These are phyloP conservation scores for Rostrohypoxylon terebratum DNA, from an alignment of 495 filamentous ascomycete genomes.

Conservation along the genomic window DNA sequence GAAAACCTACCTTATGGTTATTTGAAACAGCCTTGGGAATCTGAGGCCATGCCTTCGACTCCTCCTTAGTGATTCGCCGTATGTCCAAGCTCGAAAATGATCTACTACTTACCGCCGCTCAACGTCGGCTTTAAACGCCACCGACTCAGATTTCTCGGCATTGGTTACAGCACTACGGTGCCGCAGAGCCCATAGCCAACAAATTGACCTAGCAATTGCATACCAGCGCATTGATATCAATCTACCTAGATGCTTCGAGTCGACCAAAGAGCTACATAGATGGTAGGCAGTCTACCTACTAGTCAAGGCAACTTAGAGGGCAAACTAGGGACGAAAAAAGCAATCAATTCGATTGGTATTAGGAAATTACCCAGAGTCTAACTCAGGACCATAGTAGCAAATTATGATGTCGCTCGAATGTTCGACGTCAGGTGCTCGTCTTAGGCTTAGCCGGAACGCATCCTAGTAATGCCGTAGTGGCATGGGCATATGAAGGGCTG, in stretches of 20 bases:
- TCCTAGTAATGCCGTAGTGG: conserved; percentile 26
- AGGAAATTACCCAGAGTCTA: conserved; percentile 6
- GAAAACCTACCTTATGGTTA: too few relatives aligned
- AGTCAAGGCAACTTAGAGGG: not conserved
- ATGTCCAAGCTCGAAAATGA: not conserved
- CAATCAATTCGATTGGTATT: conserved; percentile 23
- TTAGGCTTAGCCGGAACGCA: not conserved
- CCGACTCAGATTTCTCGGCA: not conserved
- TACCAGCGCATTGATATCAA: not conserved
- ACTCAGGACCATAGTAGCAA: not conserved
- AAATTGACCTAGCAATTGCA: not conserved
- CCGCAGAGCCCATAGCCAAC: conserved; percentile 13
- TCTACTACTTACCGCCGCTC: not conserved
- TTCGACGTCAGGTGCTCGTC: conserved; percentile 18
- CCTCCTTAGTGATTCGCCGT: not conserved
- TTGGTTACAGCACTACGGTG: conserved; percentile 3
- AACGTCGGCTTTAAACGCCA: not conserved
- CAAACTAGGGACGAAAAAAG: too few relatives aligned
- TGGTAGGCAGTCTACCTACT: not conserved
- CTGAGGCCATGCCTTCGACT: not conserved
- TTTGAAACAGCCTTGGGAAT: too few relatives aligned
- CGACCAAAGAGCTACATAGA: too few relatives aligned
- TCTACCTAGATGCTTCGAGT: too few relatives aligned
- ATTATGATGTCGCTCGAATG: conserved; percentile 5
- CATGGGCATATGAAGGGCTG: conserved; percentile 20